Percentiles rank a stretch among this genome's conserved stretches.
These are phyloP conservation scores for Verbascum thapsus DNA, from an alignment of 257 asterid genomes.

Conservation along the genomic window DNA sequence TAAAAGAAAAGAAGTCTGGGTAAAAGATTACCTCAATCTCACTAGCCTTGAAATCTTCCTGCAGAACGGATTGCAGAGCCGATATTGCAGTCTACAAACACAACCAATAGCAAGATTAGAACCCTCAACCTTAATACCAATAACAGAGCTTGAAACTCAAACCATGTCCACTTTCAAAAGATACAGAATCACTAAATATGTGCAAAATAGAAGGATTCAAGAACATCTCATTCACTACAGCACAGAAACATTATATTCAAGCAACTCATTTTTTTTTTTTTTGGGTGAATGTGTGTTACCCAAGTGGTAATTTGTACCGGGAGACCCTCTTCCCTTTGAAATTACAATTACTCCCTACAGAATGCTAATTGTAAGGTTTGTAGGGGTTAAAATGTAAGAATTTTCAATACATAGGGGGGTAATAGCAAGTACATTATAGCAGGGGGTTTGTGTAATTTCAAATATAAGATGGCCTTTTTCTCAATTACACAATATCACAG, in stretches of 20 bases:
- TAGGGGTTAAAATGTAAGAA: too few relatives aligned
- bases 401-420: too few relatives aligned
- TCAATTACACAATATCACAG: too few relatives aligned
- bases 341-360: too few relatives aligned
- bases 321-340: too few relatives aligned
- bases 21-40: slow-evolving; percentile 88
- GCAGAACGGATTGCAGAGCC: slow-evolving; percentile 95
- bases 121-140: neutral
- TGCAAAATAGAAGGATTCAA: neutral
- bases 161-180: slow-evolving; percentile 1
- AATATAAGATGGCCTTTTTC: too few relatives aligned
- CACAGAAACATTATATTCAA: neutral
- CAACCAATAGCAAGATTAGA: slow-evolving; percentile 25
- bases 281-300: too few relatives aligned
- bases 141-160: neutral
- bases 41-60: slow-evolving; percentile 96
- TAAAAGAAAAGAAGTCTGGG: neutral
- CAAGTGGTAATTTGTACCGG: too few relatives aligned
- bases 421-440: too few relatives aligned
- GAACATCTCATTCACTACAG: neutral
- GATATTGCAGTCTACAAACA: slow-evolving; percentile 78
- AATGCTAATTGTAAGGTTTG: slow-evolving; percentile 18
- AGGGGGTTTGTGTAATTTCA: too few relatives aligned
- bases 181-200: neutral
- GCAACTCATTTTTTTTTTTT: neutral